Percentiles rank a stretch among this genome's conserved stretches.
Evolutionary conservation across 371 early-diverging fungal genomes (phyloP).

Genomic region (Globomyces sp.): DNA sequence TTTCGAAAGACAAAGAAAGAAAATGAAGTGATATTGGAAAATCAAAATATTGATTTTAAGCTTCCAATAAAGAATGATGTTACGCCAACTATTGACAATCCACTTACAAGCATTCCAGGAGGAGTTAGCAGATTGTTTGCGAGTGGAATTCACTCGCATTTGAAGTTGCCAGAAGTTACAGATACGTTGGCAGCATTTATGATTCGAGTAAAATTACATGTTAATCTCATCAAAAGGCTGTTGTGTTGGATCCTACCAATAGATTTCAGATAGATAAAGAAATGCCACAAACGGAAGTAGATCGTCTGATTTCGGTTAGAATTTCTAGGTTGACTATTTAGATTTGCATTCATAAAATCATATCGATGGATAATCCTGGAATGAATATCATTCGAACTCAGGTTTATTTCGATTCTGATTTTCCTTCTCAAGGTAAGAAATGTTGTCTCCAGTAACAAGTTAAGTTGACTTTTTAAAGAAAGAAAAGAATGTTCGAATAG

Average conservation of each 20-base stretch:
- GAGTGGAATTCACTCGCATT: constrained; percentile 29
- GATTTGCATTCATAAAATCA: constrained; percentile 46
- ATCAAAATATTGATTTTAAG: neutral
- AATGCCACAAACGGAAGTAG: constrained; percentile 48
- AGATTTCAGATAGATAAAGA: constrained; percentile 50
- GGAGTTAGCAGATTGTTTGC: constrained; percentile 21
- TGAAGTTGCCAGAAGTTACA: constrained; percentile 32
- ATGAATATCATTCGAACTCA: constrained; percentile 55
- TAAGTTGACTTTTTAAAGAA: constrained; percentile 45
- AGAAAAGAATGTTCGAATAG: constrained; percentile 43
- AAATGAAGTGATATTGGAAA: neutral
- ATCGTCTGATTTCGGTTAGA: constrained; percentile 44
- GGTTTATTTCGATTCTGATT: constrained; percentile 57
- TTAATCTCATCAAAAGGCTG: constrained; percentile 19
- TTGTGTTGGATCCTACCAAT: constrained; percentile 49
- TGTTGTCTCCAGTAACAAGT: constrained; percentile 23
- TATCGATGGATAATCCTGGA: constrained; percentile 28
- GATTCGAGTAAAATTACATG: constrained; percentile 27
- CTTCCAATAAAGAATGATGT: too few relatives aligned
- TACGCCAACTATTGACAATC: too few relatives aligned
- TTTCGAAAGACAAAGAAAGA: constrained; percentile 25
- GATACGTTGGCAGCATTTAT: constrained; percentile 59
- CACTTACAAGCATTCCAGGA: too few relatives aligned
- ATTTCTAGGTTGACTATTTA: constrained; percentile 2
- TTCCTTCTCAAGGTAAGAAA: constrained; percentile 47